Conservation (phyloP, 441 rosid genomes). For the Adansonia madagascariensis region DNA sequence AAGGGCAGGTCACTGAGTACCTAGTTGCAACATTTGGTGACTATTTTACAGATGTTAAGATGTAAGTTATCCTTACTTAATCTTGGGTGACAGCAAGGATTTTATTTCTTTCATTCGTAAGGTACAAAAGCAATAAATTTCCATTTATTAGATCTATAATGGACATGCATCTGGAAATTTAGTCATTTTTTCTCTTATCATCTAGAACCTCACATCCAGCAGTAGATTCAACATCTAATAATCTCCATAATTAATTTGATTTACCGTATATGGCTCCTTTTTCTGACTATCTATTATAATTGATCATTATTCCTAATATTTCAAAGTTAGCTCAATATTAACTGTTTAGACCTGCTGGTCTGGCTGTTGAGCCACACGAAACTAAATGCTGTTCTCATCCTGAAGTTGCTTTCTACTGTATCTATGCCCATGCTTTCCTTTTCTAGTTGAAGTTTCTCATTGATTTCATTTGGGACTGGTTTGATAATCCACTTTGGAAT, state of each 20-base stretch:
- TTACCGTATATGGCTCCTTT: background rate
- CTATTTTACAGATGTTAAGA: conserved; percentile 93
- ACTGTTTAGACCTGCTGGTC: background rate
- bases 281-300: background rate
- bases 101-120: background rate
- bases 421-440: background rate
- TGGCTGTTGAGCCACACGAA: conserved; percentile 2
- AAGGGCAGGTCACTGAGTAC: conserved; percentile 96
- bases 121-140: background rate
- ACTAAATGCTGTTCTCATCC: background rate
- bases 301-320: conserved; percentile 3
- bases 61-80: conserved; percentile 56
- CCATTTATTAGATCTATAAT: background rate
- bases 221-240: conserved; percentile 5
- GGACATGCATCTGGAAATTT: background rate
- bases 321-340: background rate
- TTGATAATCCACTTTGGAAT: conserved; percentile 3
- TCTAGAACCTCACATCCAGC: background rate
- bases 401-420: background rate
- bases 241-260: background rate
- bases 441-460: background rate
- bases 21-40: conserved; percentile 94
- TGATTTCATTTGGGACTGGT: background rate
- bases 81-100: conserved; percentile 14
- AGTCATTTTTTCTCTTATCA: background rate